These are phyloP conservation scores for Russula virescens DNA, from an alignment of 768 basidiomycete species.

Conservation along the genomic window DNA sequence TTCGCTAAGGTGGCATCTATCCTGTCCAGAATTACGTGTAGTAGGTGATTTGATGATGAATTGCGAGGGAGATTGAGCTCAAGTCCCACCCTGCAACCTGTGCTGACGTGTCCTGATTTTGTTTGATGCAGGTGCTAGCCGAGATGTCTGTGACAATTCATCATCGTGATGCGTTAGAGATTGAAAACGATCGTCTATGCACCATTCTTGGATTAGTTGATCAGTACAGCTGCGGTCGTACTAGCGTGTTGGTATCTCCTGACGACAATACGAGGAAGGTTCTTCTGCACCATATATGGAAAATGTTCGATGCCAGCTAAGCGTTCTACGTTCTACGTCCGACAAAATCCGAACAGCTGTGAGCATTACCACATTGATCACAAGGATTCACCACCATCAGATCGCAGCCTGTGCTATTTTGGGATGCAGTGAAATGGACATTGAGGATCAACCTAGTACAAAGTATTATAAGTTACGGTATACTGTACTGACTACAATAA, in stretches of 20 bases:
- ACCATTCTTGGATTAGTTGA: neutral
- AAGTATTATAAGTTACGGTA: neutral
- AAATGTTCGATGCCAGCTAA: neutral
- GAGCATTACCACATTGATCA: neutral
- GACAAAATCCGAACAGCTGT: too few species aligned
- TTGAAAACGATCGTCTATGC: conserved; percentile 2
- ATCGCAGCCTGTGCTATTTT: neutral
- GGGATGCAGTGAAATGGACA: too few species aligned
- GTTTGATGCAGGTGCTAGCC: neutral
- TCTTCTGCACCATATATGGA: neutral
- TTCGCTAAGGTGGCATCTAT: neutral
- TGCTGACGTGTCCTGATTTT: neutral
- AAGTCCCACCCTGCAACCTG: neutral
- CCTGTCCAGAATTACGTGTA: too few species aligned
- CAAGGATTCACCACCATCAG: neutral
- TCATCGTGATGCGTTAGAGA: conserved; percentile 7
- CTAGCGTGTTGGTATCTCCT: too few species aligned
- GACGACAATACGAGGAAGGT: too few species aligned
- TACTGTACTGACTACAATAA: neutral
- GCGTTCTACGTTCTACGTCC: neutral
- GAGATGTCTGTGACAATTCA: conserved; percentile 10
- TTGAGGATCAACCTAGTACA: neutral
- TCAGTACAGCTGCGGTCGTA: neutral
- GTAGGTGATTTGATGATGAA: too few species aligned
- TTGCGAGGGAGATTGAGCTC: too few species aligned